Evolutionary conservation across 2,329 filamentous ascomycete genomes (phyloP).

Genomic region (Rutstroemia sydowiana): DNA sequence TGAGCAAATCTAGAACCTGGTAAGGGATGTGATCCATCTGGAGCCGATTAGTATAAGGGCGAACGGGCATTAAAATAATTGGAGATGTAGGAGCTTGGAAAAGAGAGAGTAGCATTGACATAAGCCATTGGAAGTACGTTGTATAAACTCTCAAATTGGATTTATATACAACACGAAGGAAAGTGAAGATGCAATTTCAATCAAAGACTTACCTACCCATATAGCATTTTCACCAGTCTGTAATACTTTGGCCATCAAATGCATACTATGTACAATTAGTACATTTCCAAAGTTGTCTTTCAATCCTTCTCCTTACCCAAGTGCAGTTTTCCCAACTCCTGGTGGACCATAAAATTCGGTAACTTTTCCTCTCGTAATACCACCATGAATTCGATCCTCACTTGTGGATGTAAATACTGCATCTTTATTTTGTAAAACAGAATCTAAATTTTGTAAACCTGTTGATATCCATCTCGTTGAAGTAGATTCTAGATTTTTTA

Average conservation of each 20-base stretch:
- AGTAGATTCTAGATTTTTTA: slow-evolving; percentile 51
- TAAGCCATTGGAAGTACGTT: too few species aligned
- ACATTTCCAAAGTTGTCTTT: not conserved
- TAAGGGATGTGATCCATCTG: slow-evolving; percentile 34
- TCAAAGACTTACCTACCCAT: slow-evolving; percentile 66
- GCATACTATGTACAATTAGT: slow-evolving; percentile 56
- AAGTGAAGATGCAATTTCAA: not conserved
- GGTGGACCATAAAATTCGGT: slow-evolving; percentile 85
- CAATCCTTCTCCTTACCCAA: slow-evolving; percentile 40
- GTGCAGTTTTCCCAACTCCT: slow-evolving; percentile 74
- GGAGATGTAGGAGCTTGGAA: too few species aligned
- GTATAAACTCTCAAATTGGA: too few species aligned
- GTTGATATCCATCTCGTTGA: slow-evolving; percentile 47
- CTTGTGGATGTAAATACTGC: not conserved
- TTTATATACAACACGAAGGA: too few species aligned
- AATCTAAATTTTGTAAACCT: slow-evolving; percentile 47
- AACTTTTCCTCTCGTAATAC: slow-evolving; percentile 68
- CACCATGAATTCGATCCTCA: slow-evolving; percentile 38
- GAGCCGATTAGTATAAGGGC: slow-evolving; percentile 4
- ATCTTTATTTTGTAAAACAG: slow-evolving; percentile 33
- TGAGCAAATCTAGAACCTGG: slow-evolving; percentile 40
- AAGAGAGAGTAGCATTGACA: too few species aligned
- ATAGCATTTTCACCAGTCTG: slow-evolving; percentile 55
- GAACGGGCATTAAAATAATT: too few species aligned
- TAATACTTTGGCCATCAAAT: slow-evolving; percentile 59